Percentiles rank a stretch among this genome's conserved stretches.
phyloP scores from a whole-genome alignment of 148 eudicot genomes.

The Fagopyrum tataricum region DNA sequence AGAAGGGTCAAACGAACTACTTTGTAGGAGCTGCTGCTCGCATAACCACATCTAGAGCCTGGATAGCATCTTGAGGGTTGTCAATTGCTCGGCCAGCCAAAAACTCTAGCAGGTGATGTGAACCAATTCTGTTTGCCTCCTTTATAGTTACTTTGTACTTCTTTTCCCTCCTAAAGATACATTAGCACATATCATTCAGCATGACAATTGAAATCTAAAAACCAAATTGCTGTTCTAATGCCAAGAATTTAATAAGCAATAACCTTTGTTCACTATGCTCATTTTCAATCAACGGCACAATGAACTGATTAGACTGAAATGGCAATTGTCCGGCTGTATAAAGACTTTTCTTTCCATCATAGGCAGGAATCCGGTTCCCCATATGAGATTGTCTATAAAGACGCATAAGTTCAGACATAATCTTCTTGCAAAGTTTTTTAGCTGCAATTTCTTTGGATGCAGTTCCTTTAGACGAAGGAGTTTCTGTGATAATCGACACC shows the following conservation, averaged over 20 bases:
- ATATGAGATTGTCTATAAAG: conserved; percentile 32
- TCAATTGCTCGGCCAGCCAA: conserved; percentile 26
- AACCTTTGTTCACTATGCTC: conserved; percentile 20
- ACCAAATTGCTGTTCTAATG: neutral
- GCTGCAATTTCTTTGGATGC: conserved; percentile 23
- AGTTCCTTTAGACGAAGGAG: neutral
- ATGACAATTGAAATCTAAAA: neutral
- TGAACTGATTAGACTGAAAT: conserved; percentile 31
- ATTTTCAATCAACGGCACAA: conserved; percentile 30
- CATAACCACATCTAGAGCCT: conserved; percentile 44
- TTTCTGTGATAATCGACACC: conserved; percentile 37
- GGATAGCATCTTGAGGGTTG: conserved; percentile 41
- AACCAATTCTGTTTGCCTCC: conserved; percentile 30
- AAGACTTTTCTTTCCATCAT: conserved; percentile 49
- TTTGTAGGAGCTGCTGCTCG: conserved; percentile 23
- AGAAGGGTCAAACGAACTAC: neutral
- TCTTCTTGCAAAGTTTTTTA: conserved; percentile 26
- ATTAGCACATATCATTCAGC: neutral
- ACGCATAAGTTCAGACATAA: conserved; percentile 30
- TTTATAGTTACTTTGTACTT: conserved; percentile 39
- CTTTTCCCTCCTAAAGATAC: conserved; percentile 26
- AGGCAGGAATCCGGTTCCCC: conserved; percentile 36
- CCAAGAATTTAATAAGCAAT: neutral
- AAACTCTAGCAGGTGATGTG: conserved; percentile 9
- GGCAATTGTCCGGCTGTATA: conserved; percentile 45